Evolutionary conservation across 495 filamentous ascomycete species (phyloP).

Genomic region (Penicillium ucsense): DNA sequence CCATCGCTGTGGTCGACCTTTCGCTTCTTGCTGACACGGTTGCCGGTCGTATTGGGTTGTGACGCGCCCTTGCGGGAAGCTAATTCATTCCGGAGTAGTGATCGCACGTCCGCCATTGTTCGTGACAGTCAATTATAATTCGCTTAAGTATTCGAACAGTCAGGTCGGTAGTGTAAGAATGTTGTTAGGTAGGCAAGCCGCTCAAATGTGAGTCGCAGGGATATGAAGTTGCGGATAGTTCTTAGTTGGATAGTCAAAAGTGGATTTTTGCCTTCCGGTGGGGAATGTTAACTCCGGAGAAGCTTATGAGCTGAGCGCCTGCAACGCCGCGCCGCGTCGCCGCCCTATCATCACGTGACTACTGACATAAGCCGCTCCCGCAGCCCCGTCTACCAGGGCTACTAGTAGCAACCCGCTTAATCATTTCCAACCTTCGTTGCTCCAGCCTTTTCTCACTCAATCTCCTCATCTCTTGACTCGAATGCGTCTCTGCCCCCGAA

Average conservation of each 20-base stretch:
- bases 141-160: neutral
- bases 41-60: constrained; percentile 27
- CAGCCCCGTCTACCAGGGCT: too few relatives aligned
- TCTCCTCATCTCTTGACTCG: constrained; percentile 2
- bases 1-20: constrained; percentile 43
- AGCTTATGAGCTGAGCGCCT: constrained; percentile 9
- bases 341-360: constrained; percentile 3
- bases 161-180: too few relatives aligned
- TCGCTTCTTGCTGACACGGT: constrained; percentile 45
- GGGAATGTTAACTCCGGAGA: constrained; percentile 17
- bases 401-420: constrained; percentile 4
- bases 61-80: constrained; percentile 58
- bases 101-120: constrained; percentile 74
- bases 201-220: neutral
- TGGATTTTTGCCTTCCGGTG: constrained; percentile 16
- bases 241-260: constrained; percentile 8
- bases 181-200: too few relatives aligned
- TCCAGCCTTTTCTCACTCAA: constrained; percentile 4
- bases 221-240: constrained; percentile 5
- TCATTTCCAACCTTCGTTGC: constrained; percentile 3
- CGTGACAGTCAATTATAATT: neutral
- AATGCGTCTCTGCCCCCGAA: too few relatives aligned
- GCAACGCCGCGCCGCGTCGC: constrained; percentile 6
- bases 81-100: constrained; percentile 73
- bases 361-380: constrained; percentile 1